Evolutionary conservation across 441 rosid genomes (phyloP).

Genomic region (Adansonia madagascariensis): DNA sequence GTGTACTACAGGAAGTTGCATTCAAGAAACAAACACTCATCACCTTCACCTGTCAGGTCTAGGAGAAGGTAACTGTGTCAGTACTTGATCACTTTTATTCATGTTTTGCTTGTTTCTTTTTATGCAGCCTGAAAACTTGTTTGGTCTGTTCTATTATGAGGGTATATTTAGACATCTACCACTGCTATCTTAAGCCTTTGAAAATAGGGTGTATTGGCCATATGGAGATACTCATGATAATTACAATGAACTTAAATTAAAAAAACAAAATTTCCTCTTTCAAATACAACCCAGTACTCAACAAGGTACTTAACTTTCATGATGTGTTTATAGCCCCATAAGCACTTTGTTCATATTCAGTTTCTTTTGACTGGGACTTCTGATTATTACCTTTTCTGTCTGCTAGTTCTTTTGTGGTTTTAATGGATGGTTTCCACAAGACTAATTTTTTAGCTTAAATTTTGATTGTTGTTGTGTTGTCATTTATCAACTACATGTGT

Average conservation of each 20-base stretch:
- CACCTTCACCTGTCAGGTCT: constrained; percentile 35
- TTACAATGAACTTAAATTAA: background rate
- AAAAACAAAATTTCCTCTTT: background rate
- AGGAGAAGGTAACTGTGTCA: constrained; percentile 61
- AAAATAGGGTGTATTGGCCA: background rate
- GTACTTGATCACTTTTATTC: constrained; percentile 15
- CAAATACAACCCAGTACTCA: background rate
- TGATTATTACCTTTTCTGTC: background rate
- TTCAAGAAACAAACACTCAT: constrained; percentile 9
- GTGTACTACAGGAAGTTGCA: constrained; percentile 13
- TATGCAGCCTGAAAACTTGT: constrained; percentile 10
- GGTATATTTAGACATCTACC: constrained; percentile 3
- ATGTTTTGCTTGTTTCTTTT: constrained; percentile 11
- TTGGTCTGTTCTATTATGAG: background rate
- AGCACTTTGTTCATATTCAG: background rate
- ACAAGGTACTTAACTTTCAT: background rate
- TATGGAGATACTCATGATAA: constrained; percentile 7
- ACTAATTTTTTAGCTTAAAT: background rate
- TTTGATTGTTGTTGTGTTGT: constrained; percentile 1
- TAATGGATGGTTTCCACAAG: background rate
- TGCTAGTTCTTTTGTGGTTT: constrained; percentile 5
- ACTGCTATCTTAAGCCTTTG: background rate
- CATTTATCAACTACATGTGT: background rate
- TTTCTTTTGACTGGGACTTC: background rate
- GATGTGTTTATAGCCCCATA: background rate